Base-by-base conservation (phyloP, 306 rosid genomes). In the Purshia tridentata region DNA sequence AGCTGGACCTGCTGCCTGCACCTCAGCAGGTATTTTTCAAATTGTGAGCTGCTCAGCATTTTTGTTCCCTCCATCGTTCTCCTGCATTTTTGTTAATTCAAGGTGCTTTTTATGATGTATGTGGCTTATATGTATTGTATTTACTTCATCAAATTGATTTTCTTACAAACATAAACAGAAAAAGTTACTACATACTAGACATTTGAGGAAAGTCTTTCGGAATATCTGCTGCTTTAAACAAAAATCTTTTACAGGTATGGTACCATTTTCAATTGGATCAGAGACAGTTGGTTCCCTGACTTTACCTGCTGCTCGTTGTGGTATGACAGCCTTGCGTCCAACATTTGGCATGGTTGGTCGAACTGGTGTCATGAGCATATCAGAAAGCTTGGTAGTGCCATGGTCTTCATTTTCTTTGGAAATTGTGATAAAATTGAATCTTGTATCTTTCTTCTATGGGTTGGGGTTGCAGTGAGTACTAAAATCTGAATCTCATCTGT, bases 271-370 rank as follows among this genome's bases (percentile, higher is more conserved):
- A 13, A 77, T 90, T 82, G 92, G 95, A 74, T 84, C 95, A 1
- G 95, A 90, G 78, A 90, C 89, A 48, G 83, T 86, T 67, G 98
- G 96, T 71, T 92, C 95, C 58, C 86, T 92, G 39, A 86, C 91
- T 48, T 87, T 68, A 48, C 96, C 91, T 0, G 88, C 95, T 40
- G 75, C 96, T 71, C 84, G 89, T 16, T 90, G 96, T 78, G 96
- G 98, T 0, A 90, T 85, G 76, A 88, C 90, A 0, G 95, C 95
- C 11, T 65, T 88, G 75, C 88, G 89, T 8, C 96, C 96, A 55
- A 88, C 91, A 19, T 92, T 92, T 60, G 95, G 92, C 9, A 67
- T 80, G 5, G 86, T 90, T 48, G 98, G 92, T 58, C 84, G 95
- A 65, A 92, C 83, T 3, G 92, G 92, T 63, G 86, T 88, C 12